A percentile compares a stretch with the other conserved stretches of the same genome.
phyloP scores from a whole-genome alignment of 2,329 filamentous ascomycete species.

The Ophiostoma perfectum region DNA sequence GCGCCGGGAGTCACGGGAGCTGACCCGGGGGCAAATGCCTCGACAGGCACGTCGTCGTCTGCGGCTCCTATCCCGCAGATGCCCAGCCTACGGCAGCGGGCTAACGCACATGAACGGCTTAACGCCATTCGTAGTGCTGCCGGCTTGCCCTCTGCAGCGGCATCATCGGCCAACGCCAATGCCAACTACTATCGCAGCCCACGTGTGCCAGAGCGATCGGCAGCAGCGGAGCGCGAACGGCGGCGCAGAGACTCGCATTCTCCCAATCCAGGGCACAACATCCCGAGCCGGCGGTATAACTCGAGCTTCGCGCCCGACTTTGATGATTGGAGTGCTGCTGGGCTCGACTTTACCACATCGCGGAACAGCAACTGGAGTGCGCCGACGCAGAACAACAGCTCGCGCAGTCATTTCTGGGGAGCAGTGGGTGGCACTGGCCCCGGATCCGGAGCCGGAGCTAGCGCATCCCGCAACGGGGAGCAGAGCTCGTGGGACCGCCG shows the following conservation, averaged over 20 bases:
- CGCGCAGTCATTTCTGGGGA: neutral
- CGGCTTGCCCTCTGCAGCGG: slow-evolving; percentile 11
- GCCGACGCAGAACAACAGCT: neutral
- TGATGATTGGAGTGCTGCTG: neutral
- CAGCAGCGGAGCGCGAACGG: slow-evolving; percentile 21
- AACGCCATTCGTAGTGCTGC: slow-evolving; percentile 29
- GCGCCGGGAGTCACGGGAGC: neutral
- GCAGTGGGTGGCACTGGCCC: neutral
- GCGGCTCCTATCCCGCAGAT: neutral
- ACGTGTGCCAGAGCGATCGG: slow-evolving; percentile 18
- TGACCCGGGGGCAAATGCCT: neutral
- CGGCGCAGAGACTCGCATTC: slow-evolving; percentile 27
- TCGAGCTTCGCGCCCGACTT: neutral
- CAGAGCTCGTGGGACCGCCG: neutral
- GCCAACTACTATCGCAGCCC: slow-evolving; percentile 20
- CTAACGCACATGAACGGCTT: slow-evolving; percentile 27
- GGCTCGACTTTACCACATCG: neutral
- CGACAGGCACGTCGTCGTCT: neutral
- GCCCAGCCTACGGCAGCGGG: neutral
- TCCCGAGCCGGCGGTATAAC: slow-evolving; percentile 14
- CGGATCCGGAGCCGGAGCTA: neutral
- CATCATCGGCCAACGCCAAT: neutral
- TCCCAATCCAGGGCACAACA: slow-evolving; percentile 16
- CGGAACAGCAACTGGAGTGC: neutral
- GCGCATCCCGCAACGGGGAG: neutral